Evolutionary conservation across 2,329 filamentous ascomycete species (phyloP).

Genomic region (Nigrograna mackinnonii): DNA sequence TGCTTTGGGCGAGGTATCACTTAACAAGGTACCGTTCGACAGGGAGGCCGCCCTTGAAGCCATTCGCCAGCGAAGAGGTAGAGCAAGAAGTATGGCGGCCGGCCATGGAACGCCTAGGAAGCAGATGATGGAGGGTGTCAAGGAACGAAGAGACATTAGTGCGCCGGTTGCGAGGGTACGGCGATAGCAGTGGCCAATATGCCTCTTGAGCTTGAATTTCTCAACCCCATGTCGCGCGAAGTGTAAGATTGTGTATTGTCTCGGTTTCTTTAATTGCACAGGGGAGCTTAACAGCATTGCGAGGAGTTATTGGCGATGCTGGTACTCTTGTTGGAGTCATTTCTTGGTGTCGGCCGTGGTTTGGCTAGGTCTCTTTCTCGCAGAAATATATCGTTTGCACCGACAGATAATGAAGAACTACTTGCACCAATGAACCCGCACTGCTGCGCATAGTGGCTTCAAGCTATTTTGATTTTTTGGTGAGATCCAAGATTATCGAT

Average conservation of each 20-base stretch:
- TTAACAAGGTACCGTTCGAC: conserved; percentile 45
- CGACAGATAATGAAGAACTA: too few species aligned
- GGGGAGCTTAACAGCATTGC: conserved; percentile 34
- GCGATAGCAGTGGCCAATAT: conserved; percentile 17
- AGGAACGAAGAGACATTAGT: conserved; percentile 50
- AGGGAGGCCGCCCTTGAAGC: conserved; percentile 76
- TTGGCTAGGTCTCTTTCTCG: too few species aligned
- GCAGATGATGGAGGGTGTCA: conserved; percentile 58
- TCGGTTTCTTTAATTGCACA: conserved; percentile 14
- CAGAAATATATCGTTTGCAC: too few species aligned
- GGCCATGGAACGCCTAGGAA: conserved; percentile 65
- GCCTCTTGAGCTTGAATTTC: conserved; percentile 2
- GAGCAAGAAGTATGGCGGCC: conserved; percentile 70
- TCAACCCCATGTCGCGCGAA: conserved; percentile 4
- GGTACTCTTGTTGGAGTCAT: too few species aligned
- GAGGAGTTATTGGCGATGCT: conserved; percentile 28
- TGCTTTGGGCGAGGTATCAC: conserved; percentile 32
- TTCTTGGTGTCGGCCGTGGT: too few species aligned
- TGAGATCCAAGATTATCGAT: too few species aligned
- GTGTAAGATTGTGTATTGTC: conserved; percentile 10
- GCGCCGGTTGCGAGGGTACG: conserved; percentile 43
- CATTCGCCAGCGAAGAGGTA: conserved; percentile 72
- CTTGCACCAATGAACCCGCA: too few species aligned
- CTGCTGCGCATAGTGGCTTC: too few species aligned
- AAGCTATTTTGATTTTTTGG: too few species aligned